phyloP scores from a whole-genome alignment of 2,329 filamentous ascomycete genomes.

The Fulvia fulva region DNA sequence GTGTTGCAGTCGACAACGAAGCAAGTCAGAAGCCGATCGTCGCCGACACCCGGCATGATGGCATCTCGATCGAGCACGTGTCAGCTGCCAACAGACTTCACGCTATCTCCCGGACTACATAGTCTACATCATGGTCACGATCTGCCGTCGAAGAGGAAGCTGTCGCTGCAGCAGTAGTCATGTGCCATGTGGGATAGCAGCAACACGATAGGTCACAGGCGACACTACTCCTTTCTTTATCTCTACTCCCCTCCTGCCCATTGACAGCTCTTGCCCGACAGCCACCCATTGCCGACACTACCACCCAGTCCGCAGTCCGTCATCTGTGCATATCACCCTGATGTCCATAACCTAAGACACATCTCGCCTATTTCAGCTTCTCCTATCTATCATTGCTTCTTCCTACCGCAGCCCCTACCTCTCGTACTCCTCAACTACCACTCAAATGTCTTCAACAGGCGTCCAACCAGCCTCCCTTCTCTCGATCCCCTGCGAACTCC shows the following conservation, averaged over 20 bases:
- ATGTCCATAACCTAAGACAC: background rate
- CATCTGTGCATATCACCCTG: slow-evolving; percentile 1
- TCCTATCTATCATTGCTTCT: background rate
- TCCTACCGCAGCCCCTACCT: background rate
- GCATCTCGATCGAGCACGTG: background rate
- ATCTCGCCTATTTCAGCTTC: background rate
- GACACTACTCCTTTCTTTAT: background rate
- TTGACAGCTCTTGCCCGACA: background rate
- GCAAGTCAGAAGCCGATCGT: background rate
- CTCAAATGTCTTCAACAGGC: slow-evolving; percentile 1
- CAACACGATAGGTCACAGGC: background rate
- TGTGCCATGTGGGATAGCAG: background rate
- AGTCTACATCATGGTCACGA: background rate
- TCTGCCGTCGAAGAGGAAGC: background rate
- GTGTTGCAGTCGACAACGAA: background rate
- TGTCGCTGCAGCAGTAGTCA: background rate
- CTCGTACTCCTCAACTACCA: background rate
- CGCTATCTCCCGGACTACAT: background rate
- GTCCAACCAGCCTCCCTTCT: slow-evolving; percentile 21
- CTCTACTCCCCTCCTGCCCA: background rate
- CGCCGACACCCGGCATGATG: background rate
- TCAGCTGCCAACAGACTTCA: background rate
- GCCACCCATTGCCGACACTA: background rate
- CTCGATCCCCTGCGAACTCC: slow-evolving; percentile 28
- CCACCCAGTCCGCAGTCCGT: background rate